A percentile compares a stretch with the other conserved stretches of the same genome.
These are phyloP conservation scores for Panicum virgatum DNA, from an alignment of 202 grass and related monocot genomes.

Conservation along the genomic window DNA sequence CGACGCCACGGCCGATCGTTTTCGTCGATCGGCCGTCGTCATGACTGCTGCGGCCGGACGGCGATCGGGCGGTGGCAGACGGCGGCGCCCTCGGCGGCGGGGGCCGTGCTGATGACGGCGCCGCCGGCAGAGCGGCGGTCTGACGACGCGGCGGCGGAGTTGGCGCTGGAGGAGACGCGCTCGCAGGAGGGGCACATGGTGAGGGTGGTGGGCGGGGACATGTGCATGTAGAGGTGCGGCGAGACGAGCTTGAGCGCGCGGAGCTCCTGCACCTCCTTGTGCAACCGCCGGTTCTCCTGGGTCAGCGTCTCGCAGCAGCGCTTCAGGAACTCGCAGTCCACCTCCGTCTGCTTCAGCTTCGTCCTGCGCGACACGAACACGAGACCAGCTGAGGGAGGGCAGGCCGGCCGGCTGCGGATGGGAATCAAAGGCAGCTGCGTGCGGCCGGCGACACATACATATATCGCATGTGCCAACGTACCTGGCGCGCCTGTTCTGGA, in stretches of 20 bases:
- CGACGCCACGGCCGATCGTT: not conserved
- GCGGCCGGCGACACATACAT: no score
- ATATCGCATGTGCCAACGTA: slow-evolving; percentile 39
- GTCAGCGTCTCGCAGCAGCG: slow-evolving; percentile 94
- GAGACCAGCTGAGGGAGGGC: no score
- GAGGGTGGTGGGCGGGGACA: slow-evolving; percentile 85
- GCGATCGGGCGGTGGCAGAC: slow-evolving; percentile 60
- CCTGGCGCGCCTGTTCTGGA: slow-evolving; percentile 95
- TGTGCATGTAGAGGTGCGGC: slow-evolving; percentile 81
- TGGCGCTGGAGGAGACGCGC: slow-evolving; percentile 59
- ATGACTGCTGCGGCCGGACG: slow-evolving; percentile 59
- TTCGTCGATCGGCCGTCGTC: not conserved
- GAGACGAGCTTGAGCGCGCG: slow-evolving; percentile 77
- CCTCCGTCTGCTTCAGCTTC: slow-evolving; percentile 98
- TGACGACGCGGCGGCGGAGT: not conserved
- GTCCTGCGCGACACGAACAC: slow-evolving; percentile 41
- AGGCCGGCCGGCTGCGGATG: no score
- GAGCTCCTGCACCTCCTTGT: slow-evolving; percentile 92
- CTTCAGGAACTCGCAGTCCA: slow-evolving; percentile 94
- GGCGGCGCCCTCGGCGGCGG: slow-evolving; percentile 9
- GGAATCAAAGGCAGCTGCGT: no score
- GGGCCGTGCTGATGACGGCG: no score
- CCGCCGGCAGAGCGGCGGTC: slow-evolving; percentile 28
- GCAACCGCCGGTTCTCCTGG: slow-evolving; percentile 87
- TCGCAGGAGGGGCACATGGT: slow-evolving; percentile 97